phyloP scores from a whole-genome alignment of 139 green algal genomes.

The Closterium sp. region DNA sequence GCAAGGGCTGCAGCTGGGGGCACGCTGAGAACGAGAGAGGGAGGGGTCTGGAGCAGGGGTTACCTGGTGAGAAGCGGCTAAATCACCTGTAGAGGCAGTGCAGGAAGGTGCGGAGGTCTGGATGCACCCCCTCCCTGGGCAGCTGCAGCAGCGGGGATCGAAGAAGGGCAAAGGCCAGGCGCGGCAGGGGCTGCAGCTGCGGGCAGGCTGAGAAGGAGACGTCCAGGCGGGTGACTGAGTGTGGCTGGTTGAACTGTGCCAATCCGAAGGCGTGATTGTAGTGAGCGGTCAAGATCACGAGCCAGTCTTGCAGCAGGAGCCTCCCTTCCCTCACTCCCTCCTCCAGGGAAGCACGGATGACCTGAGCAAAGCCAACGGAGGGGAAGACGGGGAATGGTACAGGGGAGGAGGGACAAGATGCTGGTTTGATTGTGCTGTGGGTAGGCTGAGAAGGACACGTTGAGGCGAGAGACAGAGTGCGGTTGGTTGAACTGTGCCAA shows the following conservation, averaged over 20 bases:
- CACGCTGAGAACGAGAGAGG: constrained; percentile 57
- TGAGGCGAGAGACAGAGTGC: constrained; percentile 49
- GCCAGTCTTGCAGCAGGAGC: constrained; percentile 84
- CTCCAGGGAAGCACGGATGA: constrained; percentile 53
- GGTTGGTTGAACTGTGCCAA: constrained; percentile 36
- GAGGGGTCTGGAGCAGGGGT: too few species aligned
- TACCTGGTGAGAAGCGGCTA: neutral
- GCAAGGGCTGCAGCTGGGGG: constrained; percentile 63
- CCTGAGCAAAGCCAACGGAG: too few species aligned
- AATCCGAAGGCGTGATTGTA: constrained; percentile 62
- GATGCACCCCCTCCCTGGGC: constrained; percentile 57
- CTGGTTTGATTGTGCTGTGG: constrained; percentile 20
- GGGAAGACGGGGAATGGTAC: neutral
- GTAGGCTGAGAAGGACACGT: constrained; percentile 65
- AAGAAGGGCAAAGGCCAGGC: constrained; percentile 85
- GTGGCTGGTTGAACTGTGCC: constrained; percentile 29
- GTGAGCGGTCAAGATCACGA: constrained; percentile 71
- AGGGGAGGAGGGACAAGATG: neutral
- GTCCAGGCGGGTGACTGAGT: constrained; percentile 60
- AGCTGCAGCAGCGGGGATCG: constrained; percentile 64
- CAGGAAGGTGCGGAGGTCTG: constrained; percentile 67
- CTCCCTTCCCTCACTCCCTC: constrained; percentile 65
- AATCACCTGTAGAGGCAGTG: constrained; percentile 43
- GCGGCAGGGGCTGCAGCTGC: constrained; percentile 67
- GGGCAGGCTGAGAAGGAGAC: constrained; percentile 62